These are phyloP conservation scores for Colletotrichum nymphaeae DNA, from an alignment of 2,329 filamentous ascomycete species.

Conservation along the genomic window DNA sequence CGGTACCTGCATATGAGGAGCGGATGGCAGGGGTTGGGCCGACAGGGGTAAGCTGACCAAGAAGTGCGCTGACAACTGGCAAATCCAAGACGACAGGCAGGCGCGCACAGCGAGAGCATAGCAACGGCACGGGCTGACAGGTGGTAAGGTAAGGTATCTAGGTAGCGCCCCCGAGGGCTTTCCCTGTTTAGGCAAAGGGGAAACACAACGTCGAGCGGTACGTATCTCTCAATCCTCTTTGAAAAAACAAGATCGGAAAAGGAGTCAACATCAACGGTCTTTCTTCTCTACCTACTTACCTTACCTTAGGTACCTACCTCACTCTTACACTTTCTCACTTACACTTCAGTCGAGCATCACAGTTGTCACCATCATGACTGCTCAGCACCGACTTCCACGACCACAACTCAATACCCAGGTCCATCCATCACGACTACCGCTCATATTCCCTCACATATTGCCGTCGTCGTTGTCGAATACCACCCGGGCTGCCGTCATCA, in stretches of 20 bases:
- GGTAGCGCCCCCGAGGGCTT: neutral
- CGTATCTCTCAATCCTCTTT: neutral
- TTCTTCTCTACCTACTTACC: no score
- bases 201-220: neutral
- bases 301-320: no score
- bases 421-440: neutral
- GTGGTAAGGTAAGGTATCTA: neutral
- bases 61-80: slow-evolving; percentile 11
- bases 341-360: neutral
- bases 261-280: neutral
- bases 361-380: no score
- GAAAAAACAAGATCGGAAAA: neutral
- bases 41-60: slow-evolving; percentile 6
- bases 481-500: slow-evolving; percentile 7
- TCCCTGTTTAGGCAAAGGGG: slow-evolving; percentile 1
- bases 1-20: slow-evolving; percentile 36
- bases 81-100: neutral
- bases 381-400: no score
- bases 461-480: neutral
- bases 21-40: slow-evolving; percentile 24
- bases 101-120: neutral
- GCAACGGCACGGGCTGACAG: neutral
- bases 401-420: neutral
- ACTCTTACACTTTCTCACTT: no score
- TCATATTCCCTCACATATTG: neutral